These are phyloP conservation scores for Barnettozyma siamensis DNA, from an alignment of 805 yeast genomes.

Conservation along the genomic window DNA sequence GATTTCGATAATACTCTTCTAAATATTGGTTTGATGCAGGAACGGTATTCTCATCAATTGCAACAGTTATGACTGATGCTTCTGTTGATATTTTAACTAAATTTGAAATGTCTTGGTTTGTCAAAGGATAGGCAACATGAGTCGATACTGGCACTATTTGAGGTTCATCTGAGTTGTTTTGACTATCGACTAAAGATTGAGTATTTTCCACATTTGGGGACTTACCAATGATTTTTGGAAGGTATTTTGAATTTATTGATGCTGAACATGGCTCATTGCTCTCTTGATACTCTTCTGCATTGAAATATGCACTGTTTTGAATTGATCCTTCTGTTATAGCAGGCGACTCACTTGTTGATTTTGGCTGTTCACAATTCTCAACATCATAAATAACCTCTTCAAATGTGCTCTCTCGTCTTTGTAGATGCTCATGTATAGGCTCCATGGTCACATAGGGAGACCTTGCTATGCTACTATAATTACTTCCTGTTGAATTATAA, in stretches of 20 bases:
- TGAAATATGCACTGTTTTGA: conserved; percentile 7
- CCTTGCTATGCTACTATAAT: conserved; percentile 11
- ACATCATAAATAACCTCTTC: not conserved
- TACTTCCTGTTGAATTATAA: conserved; percentile 7
- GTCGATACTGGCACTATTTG: not conserved
- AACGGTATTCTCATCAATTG: not conserved
- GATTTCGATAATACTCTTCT: not conserved
- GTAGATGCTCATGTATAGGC: not conserved
- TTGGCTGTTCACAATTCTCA: not conserved
- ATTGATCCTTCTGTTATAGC: conserved; percentile 5
- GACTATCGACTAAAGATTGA: not conserved
- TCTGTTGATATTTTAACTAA: not conserved
- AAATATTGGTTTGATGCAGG: not conserved
- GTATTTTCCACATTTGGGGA: too few species aligned
- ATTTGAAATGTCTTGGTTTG: conserved; percentile 6
- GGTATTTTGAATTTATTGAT: conserved; percentile 7
- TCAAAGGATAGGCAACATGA: conserved; percentile 10
- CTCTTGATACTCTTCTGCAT: not conserved
- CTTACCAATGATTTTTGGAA: conserved; percentile 1
- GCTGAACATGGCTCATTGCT: conserved; percentile 1
- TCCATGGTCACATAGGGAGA: conserved; percentile 9
- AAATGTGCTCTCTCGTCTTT: conserved; percentile 3
- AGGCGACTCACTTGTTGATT: not conserved
- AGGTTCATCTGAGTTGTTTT: not conserved
- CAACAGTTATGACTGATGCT: not conserved